phyloP scores from a whole-genome alignment of 225 moss, liverwort and hornwort genomes.

The Lunularia cruciata region DNA sequence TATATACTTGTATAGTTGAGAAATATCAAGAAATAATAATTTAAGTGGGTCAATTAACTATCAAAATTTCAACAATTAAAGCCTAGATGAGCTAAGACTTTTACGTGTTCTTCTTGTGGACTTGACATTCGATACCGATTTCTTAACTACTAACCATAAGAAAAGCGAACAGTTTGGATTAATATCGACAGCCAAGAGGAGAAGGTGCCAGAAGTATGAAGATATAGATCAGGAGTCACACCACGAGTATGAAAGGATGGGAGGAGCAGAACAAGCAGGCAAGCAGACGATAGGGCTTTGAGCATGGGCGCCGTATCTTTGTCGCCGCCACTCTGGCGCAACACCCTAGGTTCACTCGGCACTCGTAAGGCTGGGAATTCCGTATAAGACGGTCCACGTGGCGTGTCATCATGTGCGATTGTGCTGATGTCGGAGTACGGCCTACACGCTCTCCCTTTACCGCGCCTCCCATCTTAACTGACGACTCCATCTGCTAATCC shows the following conservation, averaged over 20 bases:
- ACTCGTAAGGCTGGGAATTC: not conserved
- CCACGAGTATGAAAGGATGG: constrained; percentile 8
- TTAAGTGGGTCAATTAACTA: no score
- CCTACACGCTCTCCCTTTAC: constrained; percentile 22
- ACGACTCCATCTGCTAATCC: constrained; percentile 31
- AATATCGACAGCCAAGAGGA: not conserved
- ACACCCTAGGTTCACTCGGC: constrained; percentile 22
- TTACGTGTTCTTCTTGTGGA: no score
- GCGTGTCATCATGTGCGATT: constrained; percentile 37
- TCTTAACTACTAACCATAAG: no score
- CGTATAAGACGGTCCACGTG: constrained; percentile 36
- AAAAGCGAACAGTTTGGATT: not conserved
- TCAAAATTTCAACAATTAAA: no score
- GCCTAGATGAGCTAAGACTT: no score
- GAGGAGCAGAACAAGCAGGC: not conserved
- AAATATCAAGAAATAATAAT: no score
- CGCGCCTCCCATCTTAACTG: constrained; percentile 29
- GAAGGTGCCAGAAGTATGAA: constrained; percentile 21
- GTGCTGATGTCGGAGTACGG: constrained; percentile 49
- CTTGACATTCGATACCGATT: no score
- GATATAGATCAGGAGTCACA: constrained; percentile 16
- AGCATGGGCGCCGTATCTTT: constrained; percentile 38
- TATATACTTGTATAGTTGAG: no score
- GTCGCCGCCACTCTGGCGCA: constrained; percentile 47
- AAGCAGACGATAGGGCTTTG: constrained; percentile 16